Conservation (phyloP, 1,284 basidiomycete genomes). For the Gomphus bonarii region DNA sequence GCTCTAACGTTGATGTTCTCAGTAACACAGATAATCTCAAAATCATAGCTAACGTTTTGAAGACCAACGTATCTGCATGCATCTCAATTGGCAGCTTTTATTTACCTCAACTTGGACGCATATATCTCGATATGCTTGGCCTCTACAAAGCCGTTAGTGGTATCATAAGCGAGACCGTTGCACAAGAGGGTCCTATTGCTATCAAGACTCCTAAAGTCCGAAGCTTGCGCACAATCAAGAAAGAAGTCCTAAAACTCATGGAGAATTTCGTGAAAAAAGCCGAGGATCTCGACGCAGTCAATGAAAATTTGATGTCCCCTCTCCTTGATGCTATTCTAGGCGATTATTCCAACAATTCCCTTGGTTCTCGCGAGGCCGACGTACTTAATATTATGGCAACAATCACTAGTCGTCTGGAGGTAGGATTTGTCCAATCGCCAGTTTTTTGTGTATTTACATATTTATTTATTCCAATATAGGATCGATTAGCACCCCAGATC, state of each 20-base stretch:
- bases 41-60: constrained; percentile 93
- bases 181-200: constrained; percentile 79
- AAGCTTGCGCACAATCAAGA: constrained; percentile 93
- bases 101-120: constrained; percentile 89
- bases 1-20: constrained; percentile 88
- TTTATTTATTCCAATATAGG: constrained; percentile 30
- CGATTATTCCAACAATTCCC: constrained; percentile 93
- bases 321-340: constrained; percentile 94
- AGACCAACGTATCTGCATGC: constrained; percentile 98
- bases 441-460: background rate
- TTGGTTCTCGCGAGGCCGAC: constrained; percentile 91
- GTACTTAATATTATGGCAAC: constrained; percentile 98
- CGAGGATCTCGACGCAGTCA: constrained; percentile 91
- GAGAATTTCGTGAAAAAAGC: constrained; percentile 97
- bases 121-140: constrained; percentile 98
- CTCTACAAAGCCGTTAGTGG: constrained; percentile 96
- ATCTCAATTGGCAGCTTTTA: constrained; percentile 97
- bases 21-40: constrained; percentile 92
- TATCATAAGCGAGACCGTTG: constrained; percentile 94
- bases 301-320: constrained; percentile 88
- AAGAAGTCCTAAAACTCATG: constrained; percentile 95
- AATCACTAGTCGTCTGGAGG: constrained; percentile 83
- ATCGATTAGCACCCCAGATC: constrained; percentile 89
- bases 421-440: constrained; percentile 23
- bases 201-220: constrained; percentile 98